phyloP scores from a whole-genome alignment of 805 yeast genomes.

The Candida succiphila region DNA sequence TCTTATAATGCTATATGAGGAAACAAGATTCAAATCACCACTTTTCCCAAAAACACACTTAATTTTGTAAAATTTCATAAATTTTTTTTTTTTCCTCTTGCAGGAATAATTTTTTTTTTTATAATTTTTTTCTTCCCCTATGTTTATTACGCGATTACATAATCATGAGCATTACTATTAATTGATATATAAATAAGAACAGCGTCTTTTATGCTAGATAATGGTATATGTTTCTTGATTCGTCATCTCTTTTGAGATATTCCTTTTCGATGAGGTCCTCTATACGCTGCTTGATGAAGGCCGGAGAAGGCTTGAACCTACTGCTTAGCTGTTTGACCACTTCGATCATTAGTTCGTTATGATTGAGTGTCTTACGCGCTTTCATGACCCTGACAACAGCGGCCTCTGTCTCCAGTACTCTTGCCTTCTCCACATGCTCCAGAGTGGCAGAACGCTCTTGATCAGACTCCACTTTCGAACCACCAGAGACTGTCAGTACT shows the following conservation, averaged over 20 bases:
- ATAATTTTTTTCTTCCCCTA: too few relatives aligned
- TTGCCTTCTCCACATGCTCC: constrained; percentile 47
- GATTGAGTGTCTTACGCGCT: constrained; percentile 49
- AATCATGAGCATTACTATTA: too few relatives aligned
- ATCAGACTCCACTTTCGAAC: constrained; percentile 38
- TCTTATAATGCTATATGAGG: not conserved
- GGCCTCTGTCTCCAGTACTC: constrained; percentile 68
- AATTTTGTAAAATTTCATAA: not conserved
- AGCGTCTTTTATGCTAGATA: constrained; percentile 65
- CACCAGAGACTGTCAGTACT: constrained; percentile 55
- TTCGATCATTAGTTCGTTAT: constrained; percentile 59
- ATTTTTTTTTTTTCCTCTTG: too few relatives aligned
- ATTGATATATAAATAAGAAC: too few relatives aligned
- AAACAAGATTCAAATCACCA: too few relatives aligned
- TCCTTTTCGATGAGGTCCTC: constrained; percentile 75
- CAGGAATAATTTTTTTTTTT: too few relatives aligned
- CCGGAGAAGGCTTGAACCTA: constrained; percentile 62
- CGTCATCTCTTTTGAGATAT: constrained; percentile 62
- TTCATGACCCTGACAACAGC: constrained; percentile 87
- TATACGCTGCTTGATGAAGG: constrained; percentile 59
- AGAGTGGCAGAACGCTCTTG: constrained; percentile 44
- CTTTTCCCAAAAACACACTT: not conserved
- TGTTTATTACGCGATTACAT: too few relatives aligned
- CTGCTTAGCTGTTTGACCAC: constrained; percentile 46
- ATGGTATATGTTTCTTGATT: constrained; percentile 48